These are phyloP conservation scores for Dictyophora rubrovolvata DNA, from an alignment of 768 basidiomycete genomes.

Conservation along the genomic window DNA sequence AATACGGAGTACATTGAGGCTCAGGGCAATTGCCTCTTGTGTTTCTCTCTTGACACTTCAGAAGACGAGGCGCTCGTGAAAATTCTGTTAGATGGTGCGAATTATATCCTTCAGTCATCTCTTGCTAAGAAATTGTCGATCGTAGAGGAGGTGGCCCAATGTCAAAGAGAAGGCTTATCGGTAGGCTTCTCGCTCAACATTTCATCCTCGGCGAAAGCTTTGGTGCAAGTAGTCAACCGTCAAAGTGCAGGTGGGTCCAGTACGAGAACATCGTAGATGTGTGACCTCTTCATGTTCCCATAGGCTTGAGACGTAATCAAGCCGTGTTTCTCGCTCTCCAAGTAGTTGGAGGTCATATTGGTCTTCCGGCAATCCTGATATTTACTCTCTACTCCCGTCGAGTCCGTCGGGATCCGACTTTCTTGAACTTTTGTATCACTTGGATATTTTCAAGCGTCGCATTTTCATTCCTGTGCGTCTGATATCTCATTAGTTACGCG, in stretches of 20 bases:
- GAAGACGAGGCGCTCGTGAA: background rate
- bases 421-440: conserved; percentile 46
- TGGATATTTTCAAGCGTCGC: conserved; percentile 47
- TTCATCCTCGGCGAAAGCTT: background rate
- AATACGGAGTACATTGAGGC: background rate
- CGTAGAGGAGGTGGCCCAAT: conserved; percentile 1
- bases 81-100: background rate
- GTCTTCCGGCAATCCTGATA: conserved; percentile 37
- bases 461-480: conserved; percentile 40
- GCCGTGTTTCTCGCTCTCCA: conserved; percentile 37
- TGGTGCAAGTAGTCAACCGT: background rate
- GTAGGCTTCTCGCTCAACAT: background rate
- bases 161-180: background rate
- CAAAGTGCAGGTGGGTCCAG: background rate
- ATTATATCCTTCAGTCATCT: background rate
- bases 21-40: conserved; percentile 3
- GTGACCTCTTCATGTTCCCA: background rate
- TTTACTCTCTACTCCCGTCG: conserved; percentile 36
- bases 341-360: conserved; percentile 42
- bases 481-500: background rate
- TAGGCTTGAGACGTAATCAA: background rate
- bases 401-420: conserved; percentile 36
- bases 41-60: background rate
- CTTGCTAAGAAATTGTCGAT: background rate
- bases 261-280: too few species aligned